A percentile compares a stretch with the other conserved stretches of the same genome.
phyloP scores from a whole-genome alignment of 106 monocot genomes.

The Iris macrosiphon region DNA sequence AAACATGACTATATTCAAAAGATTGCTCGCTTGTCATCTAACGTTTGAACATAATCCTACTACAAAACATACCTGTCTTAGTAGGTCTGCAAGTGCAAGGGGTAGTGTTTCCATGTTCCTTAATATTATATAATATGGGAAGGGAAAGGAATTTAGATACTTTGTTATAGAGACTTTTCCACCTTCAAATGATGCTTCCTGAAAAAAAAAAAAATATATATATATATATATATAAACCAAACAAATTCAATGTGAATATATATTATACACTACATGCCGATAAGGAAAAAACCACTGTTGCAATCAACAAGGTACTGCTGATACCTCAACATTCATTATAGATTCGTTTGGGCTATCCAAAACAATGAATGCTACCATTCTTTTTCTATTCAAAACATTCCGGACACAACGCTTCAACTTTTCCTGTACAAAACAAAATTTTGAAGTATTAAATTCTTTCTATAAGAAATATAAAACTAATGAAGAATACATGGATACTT shows the following conservation, averaged over 20 bases:
- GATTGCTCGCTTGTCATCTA: no score
- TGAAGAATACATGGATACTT: no score
- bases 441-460: background rate
- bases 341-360: constrained; percentile 75
- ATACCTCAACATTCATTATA: constrained; percentile 62
- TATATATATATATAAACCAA: no score
- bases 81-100: constrained; percentile 76
- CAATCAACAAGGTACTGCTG: background rate
- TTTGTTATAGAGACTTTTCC: constrained; percentile 32
- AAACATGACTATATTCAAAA: no score
- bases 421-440: constrained; percentile 27
- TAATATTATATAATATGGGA: constrained; percentile 84
- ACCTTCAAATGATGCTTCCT: constrained; percentile 62
- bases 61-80: constrained; percentile 78
- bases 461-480: no score
- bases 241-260: no score
- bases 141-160: constrained; percentile 75
- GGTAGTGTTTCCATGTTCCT: constrained; percentile 84
- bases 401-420: constrained; percentile 59
- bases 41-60: no score
- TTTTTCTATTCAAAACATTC: constrained; percentile 46
- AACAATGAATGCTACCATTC: constrained; percentile 87
- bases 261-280: no score
- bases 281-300: no score
- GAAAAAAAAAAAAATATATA: constrained; percentile 10